A percentile compares a stretch with the other conserved stretches of the same genome.
Conservation (phyloP, 2,329 filamentous ascomycete species). For the Aschersonia sp. region DNA sequence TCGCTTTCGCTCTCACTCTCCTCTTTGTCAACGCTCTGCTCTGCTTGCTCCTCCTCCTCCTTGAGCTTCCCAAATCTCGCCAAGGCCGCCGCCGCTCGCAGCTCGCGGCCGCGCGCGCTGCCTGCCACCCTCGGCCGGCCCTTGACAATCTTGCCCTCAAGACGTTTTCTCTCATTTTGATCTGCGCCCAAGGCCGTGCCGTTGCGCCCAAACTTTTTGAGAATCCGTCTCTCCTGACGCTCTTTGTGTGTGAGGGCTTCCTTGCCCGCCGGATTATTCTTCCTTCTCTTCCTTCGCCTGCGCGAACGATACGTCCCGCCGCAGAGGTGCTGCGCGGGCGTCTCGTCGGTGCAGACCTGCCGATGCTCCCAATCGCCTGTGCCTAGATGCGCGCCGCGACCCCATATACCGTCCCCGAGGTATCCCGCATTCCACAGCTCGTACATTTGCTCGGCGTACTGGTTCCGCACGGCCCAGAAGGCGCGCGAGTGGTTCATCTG, state of each 20-base stretch:
- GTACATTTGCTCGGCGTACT: slow-evolving; percentile 57
- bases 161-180: slow-evolving; percentile 44
- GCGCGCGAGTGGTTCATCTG: slow-evolving; percentile 79
- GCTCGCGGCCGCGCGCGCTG: slow-evolving; percentile 59
- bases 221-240: slow-evolving; percentile 54
- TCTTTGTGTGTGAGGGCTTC: slow-evolving; percentile 51
- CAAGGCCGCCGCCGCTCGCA: slow-evolving; percentile 63
- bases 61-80: slow-evolving; percentile 48
- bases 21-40: slow-evolving; percentile 19
- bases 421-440: slow-evolving; percentile 56
- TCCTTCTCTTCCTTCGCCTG: slow-evolving; percentile 38
- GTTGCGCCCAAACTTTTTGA: slow-evolving; percentile 62
- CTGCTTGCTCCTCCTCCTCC: slow-evolving; percentile 27
- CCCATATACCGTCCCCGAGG: slow-evolving; percentile 74
- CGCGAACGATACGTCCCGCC: slow-evolving; percentile 62
- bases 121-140: slow-evolving; percentile 60
- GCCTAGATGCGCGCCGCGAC: slow-evolving; percentile 48
- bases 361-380: slow-evolving; percentile 46
- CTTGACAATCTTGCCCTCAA: slow-evolving; percentile 48
- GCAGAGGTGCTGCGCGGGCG: slow-evolving; percentile 58
- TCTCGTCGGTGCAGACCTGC: slow-evolving; percentile 35
- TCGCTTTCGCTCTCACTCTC: slow-evolving; percentile 25
- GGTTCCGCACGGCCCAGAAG: slow-evolving; percentile 70
- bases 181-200: slow-evolving; percentile 58
- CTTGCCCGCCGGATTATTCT: slow-evolving; percentile 36